Base-by-base conservation (phyloP, 2,329 filamentous ascomycete species). In the Diaporthe sp. region DNA sequence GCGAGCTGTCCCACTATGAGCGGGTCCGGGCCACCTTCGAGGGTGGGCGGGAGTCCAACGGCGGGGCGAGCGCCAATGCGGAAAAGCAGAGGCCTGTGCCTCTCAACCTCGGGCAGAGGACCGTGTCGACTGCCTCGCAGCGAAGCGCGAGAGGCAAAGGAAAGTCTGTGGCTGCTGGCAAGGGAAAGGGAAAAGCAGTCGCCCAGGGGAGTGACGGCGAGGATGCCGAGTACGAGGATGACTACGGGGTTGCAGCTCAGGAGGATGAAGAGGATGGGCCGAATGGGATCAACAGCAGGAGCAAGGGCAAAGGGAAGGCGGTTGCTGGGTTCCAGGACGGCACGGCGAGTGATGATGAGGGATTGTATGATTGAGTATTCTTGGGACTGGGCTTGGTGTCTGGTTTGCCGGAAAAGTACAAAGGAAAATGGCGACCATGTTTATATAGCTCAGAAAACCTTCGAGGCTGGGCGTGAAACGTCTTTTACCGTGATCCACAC, bases 1-100 rank as follows among this genome's bases (percentile, higher is more conserved):
- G 98, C 77, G 97, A 99, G 85, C 86, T 99, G 55, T 90, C 93
- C 65, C 97, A 99, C 82, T 99, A 98, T 80, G 94, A 98, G 82
- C 87, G 90, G 0, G 96, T 99, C 8, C 89, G 97, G 53, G 91
- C 90, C 25, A 90, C 92, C 25, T 99, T 99, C 81, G 97, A 99
- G 82, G 93, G 93, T 13, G 85, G 83, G 7, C 85, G 86, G 34
- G 84, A 86, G 81, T 83, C 81, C 83, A 84, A 51, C 81, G 87
- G 67, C 85, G 75, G 47, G 85, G 87, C 77, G 61, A 78, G 72
- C 71, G 77, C 67, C 63, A 71, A 28, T 10, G 68, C 73, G 58
- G 78, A 77, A 55, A 78, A 70, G 68, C 78, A 78, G 63, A 75
- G 76, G 75, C 76, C 78, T 55, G 79, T 77, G 42, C 79, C 76